These are phyloP conservation scores for Aspergillus bridgeri DNA, from an alignment of 495 filamentous ascomycete genomes.

Conservation along the genomic window DNA sequence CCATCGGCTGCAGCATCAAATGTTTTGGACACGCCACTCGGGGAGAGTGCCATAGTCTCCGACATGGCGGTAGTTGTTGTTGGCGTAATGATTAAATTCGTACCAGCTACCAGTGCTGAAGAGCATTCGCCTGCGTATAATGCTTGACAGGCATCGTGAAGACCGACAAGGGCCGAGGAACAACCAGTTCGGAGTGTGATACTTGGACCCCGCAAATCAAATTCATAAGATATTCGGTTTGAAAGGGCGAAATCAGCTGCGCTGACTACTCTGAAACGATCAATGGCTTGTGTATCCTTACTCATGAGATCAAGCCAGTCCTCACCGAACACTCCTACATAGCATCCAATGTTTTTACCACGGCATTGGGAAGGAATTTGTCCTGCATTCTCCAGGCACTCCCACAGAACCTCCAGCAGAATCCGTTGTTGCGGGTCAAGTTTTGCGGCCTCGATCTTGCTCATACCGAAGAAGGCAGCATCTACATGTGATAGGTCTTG, in stretches of 20 bases:
- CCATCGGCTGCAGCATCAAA: conserved; percentile 61
- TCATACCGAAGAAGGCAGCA: conserved; percentile 17
- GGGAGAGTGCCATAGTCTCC: conserved; percentile 20
- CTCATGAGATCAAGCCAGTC: conserved; percentile 1
- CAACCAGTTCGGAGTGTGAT: conserved; percentile 33
- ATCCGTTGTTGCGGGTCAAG: conserved; percentile 28
- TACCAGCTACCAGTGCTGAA: conserved; percentile 37
- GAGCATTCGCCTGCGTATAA: conserved; percentile 32
- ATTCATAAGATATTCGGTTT: conserved; percentile 33
- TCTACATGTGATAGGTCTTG: conserved; percentile 30
- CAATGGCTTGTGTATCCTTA: conserved; percentile 3
- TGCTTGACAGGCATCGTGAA: conserved; percentile 30
- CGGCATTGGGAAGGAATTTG: neutral
- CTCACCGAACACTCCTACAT: conserved; percentile 30
- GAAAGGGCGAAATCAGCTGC: conserved; percentile 29
- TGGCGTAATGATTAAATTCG: conserved; percentile 36
- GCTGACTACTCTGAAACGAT: conserved; percentile 12
- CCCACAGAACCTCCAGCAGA: conserved; percentile 24
- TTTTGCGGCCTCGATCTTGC: neutral
- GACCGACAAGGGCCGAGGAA: conserved; percentile 23
- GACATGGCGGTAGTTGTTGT: conserved; percentile 24
- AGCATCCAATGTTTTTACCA: conserved; percentile 35
- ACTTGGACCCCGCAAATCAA: conserved; percentile 26
- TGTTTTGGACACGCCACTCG: conserved; percentile 40
- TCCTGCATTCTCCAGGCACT: conserved; percentile 21